Evolutionary conservation across 192 early-diverging fungal species (phyloP).

Genomic region (Coemansia sp.): DNA sequence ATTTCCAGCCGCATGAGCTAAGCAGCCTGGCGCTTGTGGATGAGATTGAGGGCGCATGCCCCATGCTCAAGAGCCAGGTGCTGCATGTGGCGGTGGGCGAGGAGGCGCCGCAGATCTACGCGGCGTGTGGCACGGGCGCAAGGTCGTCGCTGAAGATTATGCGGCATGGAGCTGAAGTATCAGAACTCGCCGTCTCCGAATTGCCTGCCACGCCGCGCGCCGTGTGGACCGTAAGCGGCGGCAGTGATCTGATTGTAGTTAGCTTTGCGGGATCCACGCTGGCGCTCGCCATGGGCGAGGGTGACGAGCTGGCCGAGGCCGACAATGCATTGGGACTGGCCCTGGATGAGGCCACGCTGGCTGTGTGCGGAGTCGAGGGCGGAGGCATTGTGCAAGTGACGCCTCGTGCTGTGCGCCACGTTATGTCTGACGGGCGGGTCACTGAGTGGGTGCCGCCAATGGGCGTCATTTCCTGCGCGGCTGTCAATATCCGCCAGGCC

Average conservation of each 20-base stretch:
- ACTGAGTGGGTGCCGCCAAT: slow-evolving; percentile 91
- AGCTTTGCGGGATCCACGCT: slow-evolving; percentile 93
- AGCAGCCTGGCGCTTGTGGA: slow-evolving; percentile 89
- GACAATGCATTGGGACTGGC: slow-evolving; percentile 87
- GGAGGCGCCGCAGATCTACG: slow-evolving; percentile 93
- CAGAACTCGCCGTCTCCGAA: slow-evolving; percentile 90
- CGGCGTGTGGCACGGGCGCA: slow-evolving; percentile 81
- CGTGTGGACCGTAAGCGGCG: slow-evolving; percentile 79
- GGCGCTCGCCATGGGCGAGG: slow-evolving; percentile 91
- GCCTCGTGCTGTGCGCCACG: slow-evolving; percentile 89
- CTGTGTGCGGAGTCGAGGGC: slow-evolving; percentile 80
- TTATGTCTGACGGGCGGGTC: slow-evolving; percentile 82
- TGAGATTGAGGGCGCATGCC: slow-evolving; percentile 81
- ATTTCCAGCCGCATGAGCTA: slow-evolving; percentile 76
- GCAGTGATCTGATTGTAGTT: slow-evolving; percentile 88
- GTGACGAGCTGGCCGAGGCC: slow-evolving; percentile 90
- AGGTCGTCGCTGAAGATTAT: slow-evolving; percentile 84
- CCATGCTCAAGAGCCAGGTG: slow-evolving; percentile 82
- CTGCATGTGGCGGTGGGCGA: slow-evolving; percentile 84
- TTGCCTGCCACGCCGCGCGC: slow-evolving; percentile 92
- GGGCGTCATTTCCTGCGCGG: slow-evolving; percentile 71
- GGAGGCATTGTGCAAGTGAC: slow-evolving; percentile 91
- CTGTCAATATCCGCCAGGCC: slow-evolving; percentile 83
- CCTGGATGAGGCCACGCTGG: slow-evolving; percentile 73
- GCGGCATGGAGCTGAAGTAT: slow-evolving; percentile 89